Evolutionary conservation across 176 grass and related monocot species (phyloP).

Genomic region (Coix lacrymajobi): DNA sequence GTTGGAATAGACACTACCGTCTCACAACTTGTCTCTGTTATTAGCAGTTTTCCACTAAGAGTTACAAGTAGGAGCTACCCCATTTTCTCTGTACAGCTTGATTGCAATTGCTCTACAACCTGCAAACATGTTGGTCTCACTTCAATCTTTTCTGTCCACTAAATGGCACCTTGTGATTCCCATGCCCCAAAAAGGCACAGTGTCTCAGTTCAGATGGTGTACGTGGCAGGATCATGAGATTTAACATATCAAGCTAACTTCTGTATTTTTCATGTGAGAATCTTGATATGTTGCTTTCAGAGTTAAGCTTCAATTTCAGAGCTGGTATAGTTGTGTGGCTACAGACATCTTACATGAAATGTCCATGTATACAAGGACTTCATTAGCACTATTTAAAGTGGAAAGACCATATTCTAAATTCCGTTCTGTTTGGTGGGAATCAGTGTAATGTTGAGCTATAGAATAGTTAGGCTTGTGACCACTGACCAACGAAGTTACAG

Average conservation of each 20-base stretch:
- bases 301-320: constrained; percentile 21
- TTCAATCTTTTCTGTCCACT: constrained; percentile 51
- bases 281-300: constrained; percentile 19
- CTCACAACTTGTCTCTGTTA: constrained; percentile 23
- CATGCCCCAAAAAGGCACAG: constrained; percentile 13
- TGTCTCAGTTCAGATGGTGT: neutral
- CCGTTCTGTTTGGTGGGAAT: neutral
- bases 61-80: constrained; percentile 34
- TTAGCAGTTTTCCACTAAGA: constrained; percentile 31
- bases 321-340: constrained; percentile 2
- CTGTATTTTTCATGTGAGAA: constrained; percentile 33
- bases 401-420: constrained; percentile 14
- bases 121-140: constrained; percentile 45
- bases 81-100: constrained; percentile 8
- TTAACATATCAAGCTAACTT: constrained; percentile 5
- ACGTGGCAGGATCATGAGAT: constrained; percentile 21
- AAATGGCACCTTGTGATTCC: constrained; percentile 48
- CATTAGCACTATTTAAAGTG: constrained; percentile 17
- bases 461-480: constrained; percentile 24
- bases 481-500: neutral
- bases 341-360: constrained; percentile 2
- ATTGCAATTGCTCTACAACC: constrained; percentile 36
- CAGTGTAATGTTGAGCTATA: neutral
- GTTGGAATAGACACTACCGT: constrained; percentile 15
- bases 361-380: neutral